phyloP scores from a whole-genome alignment of 2,329 filamentous ascomycete genomes.

The Pseudocercospora fuligena region DNA sequence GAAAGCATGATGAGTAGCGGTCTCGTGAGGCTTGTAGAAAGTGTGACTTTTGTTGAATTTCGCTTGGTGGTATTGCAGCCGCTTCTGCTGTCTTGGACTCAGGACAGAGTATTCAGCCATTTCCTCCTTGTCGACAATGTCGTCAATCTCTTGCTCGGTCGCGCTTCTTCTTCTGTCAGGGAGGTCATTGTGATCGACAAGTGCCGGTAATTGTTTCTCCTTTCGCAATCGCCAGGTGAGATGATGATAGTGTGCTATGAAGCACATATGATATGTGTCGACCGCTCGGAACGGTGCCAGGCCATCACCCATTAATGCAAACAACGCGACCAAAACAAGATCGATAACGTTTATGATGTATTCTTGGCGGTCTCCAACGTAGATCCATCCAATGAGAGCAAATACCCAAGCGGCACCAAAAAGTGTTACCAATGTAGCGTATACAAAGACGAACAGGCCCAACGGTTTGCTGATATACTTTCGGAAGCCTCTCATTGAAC shows the following conservation, averaged over 20 bases:
- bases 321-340: conserved; percentile 64
- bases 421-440: conserved; percentile 79
- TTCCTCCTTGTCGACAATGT: conserved; percentile 53
- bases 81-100: conserved; percentile 66
- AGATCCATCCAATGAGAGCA: conserved; percentile 88
- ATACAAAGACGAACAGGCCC: conserved; percentile 82
- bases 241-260: conserved; percentile 73
- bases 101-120: conserved; percentile 64
- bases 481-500: conserved; percentile 76
- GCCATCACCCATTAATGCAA: conserved; percentile 66
- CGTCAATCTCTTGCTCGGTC: conserved; percentile 37
- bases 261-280: conserved; percentile 88
- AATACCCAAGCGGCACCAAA: conserved; percentile 89
- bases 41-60: conserved; percentile 84
- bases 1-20: conserved; percentile 78
- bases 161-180: conserved; percentile 49
- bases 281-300: conserved; percentile 73
- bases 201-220: conserved; percentile 63
- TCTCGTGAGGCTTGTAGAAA: conserved; percentile 90
- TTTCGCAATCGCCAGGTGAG: conserved; percentile 67
- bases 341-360: conserved; percentile 63
- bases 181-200: conserved; percentile 72
- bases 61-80: conserved; percentile 74
- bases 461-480: conserved; percentile 77
- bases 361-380: conserved; percentile 72